Percentiles rank a stretch among this genome's conserved stretches.
Evolutionary conservation across 768 basidiomycete species (phyloP).

Genomic region (Phanerochaete sordida): DNA sequence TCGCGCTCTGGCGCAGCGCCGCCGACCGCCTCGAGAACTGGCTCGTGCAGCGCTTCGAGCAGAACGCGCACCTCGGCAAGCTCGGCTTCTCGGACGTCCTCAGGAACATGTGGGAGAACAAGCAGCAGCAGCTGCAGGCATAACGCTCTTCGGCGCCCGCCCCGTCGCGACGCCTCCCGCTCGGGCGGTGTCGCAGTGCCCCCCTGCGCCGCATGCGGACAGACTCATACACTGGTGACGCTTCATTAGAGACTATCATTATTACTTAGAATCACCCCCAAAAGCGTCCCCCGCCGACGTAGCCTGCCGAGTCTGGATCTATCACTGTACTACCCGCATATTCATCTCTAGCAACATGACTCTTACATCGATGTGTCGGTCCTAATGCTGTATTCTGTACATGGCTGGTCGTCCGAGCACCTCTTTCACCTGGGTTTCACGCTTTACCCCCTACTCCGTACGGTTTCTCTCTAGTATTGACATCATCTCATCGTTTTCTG

Average conservation of each 20-base stretch:
- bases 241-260: neutral
- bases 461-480: no score
- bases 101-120: constrained; percentile 71
- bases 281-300: constrained; percentile 2
- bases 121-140: constrained; percentile 40
- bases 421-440: no score
- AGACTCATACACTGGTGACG: neutral
- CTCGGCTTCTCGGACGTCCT: constrained; percentile 88
- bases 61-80: constrained; percentile 89
- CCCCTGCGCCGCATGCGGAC: neutral
- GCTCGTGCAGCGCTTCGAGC: constrained; percentile 85
- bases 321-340: constrained; percentile 5
- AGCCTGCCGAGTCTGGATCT: constrained; percentile 1
- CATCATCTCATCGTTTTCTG: no score
- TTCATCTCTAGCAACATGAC: neutral
- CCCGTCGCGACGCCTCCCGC: neutral
- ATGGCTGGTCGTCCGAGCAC: no score
- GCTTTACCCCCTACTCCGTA: no score
- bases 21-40: constrained; percentile 83
- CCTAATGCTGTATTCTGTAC: neutral
- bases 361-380: neutral
- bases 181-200: neutral
- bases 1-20: constrained; percentile 76
- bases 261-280: neutral
- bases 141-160: neutral